A percentile compares a stretch with the other conserved stretches of the same genome.
Evolutionary conservation across 2,329 filamentous ascomycete species (phyloP).

Genomic region (Rutstroemia sp.): DNA sequence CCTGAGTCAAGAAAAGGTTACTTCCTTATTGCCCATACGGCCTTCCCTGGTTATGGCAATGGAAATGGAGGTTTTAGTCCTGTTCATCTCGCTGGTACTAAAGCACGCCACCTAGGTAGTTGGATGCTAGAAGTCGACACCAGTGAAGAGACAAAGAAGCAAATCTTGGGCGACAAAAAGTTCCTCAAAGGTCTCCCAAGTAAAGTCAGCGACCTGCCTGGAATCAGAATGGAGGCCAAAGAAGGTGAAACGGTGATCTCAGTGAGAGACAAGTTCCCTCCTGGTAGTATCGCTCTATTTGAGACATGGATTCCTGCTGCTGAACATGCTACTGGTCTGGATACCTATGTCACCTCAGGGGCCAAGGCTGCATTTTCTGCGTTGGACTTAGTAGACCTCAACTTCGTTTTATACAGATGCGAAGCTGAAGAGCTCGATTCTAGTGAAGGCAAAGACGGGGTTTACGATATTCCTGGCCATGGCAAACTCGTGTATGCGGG

Average conservation of each 20-base stretch:
- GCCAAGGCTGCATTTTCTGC: slow-evolving; percentile 71
- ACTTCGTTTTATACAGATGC: slow-evolving; percentile 85
- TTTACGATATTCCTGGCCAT: slow-evolving; percentile 77
- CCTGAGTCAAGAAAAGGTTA: slow-evolving; percentile 88
- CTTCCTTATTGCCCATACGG: slow-evolving; percentile 92
- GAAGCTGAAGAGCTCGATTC: slow-evolving; percentile 81
- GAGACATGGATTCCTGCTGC: slow-evolving; percentile 92
- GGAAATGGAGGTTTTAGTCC: slow-evolving; percentile 75
- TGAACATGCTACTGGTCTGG: slow-evolving; percentile 75
- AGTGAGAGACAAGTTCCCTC: slow-evolving; percentile 76
- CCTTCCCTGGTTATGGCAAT: slow-evolving; percentile 83
- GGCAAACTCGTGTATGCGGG: slow-evolving; percentile 89
- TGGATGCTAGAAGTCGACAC: slow-evolving; percentile 89
- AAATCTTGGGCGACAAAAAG: slow-evolving; percentile 60
- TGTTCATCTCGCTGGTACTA: slow-evolving; percentile 75
- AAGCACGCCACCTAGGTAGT: slow-evolving; percentile 76
- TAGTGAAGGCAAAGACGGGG: slow-evolving; percentile 75
- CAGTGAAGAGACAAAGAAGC: slow-evolving; percentile 59
- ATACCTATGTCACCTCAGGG: slow-evolving; percentile 78
- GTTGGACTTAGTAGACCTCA: slow-evolving; percentile 74
- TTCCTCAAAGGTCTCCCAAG: slow-evolving; percentile 78
- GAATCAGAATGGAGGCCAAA: slow-evolving; percentile 64
- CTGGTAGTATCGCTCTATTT: slow-evolving; percentile 89
- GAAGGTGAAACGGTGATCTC: slow-evolving; percentile 71
- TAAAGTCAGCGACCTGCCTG: slow-evolving; percentile 65